Conservation (phyloP, 2,329 filamentous ascomycete genomes). For the Aureobasidium leucospermi region DNA sequence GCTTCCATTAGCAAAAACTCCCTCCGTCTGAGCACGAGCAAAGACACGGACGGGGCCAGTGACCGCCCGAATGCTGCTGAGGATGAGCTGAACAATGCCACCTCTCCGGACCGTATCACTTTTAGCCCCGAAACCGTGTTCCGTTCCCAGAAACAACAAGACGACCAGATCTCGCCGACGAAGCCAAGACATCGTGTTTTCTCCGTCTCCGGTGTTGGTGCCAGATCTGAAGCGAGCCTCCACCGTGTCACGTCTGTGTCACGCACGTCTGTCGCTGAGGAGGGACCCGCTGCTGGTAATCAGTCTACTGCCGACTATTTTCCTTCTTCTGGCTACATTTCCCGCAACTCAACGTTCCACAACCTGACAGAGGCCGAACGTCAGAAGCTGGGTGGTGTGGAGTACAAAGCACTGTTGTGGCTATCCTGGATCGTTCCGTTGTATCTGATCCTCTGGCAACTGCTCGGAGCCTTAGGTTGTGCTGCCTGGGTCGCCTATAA, state of each 20-base stretch:
- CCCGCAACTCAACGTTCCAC: slow-evolving; percentile 50
- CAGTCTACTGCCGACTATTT: slow-evolving; percentile 13
- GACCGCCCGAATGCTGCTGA: neutral
- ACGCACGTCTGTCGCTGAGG: neutral
- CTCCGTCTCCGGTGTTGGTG: slow-evolving; percentile 25
- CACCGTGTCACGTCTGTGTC: slow-evolving; percentile 9
- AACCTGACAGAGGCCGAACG: slow-evolving; percentile 47
- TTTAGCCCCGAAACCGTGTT: slow-evolving; percentile 26
- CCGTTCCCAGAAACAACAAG: slow-evolving; percentile 1
- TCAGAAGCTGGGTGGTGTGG: slow-evolving; percentile 53
- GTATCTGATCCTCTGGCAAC: slow-evolving; percentile 54
- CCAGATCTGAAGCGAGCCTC: slow-evolving; percentile 25
- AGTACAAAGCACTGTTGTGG: slow-evolving; percentile 56
- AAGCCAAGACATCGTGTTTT: neutral
- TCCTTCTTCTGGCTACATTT: slow-evolving; percentile 25
- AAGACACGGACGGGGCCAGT: neutral
- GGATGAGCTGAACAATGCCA: neutral
- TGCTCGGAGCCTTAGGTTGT: slow-evolving; percentile 51
- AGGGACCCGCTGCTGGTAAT: neutral
- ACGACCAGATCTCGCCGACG: neutral
- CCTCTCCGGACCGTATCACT: slow-evolving; percentile 20
- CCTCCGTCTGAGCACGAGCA: neutral
- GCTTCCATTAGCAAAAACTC: neutral
- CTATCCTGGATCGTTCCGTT: slow-evolving; percentile 53
- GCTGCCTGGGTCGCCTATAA: slow-evolving; percentile 54